Evolutionary conservation across 1,139 yeast genomes (phyloP), one percentile per base, ranked within the genome.

Genomic region (Suhomyces coccinellae): DNA sequence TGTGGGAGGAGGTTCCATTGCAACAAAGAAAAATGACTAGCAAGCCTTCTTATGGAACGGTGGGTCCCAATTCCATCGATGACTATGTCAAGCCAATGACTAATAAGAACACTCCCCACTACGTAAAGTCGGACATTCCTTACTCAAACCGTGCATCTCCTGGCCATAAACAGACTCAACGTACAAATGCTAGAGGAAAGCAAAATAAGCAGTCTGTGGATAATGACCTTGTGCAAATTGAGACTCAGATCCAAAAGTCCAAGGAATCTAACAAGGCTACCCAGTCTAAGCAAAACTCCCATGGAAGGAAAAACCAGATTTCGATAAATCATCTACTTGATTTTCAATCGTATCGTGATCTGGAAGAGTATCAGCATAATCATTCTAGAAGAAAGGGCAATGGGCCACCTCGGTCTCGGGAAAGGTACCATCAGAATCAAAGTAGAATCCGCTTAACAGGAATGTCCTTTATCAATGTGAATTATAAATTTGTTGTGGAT

Each of bases 401-500:
- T 3, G 36, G 38, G 7, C 35, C 33, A 9, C 22, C 43, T 9
- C 44, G 48, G 10, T 35, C 36, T 16, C 17, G 39, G 32, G 24
- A 39, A 37, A 38, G 27, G 29, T 36, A 39, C 24, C 33, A 40
- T 13, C 24, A 20, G 6, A 41, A 40, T 32, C 16, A 49, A 24
- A 48, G 51, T 14, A 65, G 62, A 40, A 55, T 70, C 13, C 79
- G 75, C 43, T 66, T 86, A 15, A 80, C 79, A 24, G 95, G 95
- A 3, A 80, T 84, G 67, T 72, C 83, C 5, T 91, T 83, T 55
- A 84, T 90, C 49, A 93, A 93, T 61, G 91, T 91, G 28, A 86
- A 87, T 58, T 91, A 87, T 61, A 81, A 89, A 55, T 87, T 93
- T 58, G 78, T 93, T 15, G 87, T 93, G 17, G 88, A 87, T 55